phyloP scores from a whole-genome alignment of 2,329 filamentous ascomycete species.

The Byssothecium circinans region DNA sequence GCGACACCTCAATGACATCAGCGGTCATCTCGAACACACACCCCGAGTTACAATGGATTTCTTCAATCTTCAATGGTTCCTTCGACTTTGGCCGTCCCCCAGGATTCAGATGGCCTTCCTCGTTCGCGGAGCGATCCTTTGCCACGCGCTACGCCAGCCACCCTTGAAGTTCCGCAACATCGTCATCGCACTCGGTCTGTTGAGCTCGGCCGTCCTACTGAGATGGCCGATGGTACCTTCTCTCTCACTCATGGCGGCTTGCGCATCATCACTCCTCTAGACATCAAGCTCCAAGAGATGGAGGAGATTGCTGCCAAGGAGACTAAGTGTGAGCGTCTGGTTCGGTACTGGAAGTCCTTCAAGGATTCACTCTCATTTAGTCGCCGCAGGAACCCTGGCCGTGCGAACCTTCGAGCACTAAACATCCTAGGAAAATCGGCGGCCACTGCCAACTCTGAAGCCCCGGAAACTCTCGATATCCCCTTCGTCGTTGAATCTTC shows the following conservation, averaged over 20 bases:
- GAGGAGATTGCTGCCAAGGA: neutral
- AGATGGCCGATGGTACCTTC: neutral
- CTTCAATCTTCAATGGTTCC: too few species aligned
- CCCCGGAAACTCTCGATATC: too few species aligned
- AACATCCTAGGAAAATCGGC: too few species aligned
- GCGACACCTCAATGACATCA: too few species aligned
- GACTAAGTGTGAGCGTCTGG: neutral
- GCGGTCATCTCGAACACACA: too few species aligned
- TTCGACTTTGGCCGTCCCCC: too few species aligned
- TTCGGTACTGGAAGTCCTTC: neutral
- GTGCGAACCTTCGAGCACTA: neutral
- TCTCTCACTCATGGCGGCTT: neutral
- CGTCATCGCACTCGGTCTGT: neutral
- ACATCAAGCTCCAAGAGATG: neutral
- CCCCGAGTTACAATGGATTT: too few species aligned
- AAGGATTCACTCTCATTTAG: neutral
- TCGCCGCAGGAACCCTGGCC: neutral
- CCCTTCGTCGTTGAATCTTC: neutral
- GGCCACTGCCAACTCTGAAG: too few species aligned
- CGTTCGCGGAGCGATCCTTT: too few species aligned
- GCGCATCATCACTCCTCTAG: neutral
- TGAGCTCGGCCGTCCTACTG: neutral
- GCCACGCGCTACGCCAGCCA: too few species aligned
- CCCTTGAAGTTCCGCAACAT: too few species aligned
- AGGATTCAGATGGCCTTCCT: too few species aligned